A percentile compares a stretch with the other conserved stretches of the same genome.
Conservation (phyloP, 2,329 filamentous ascomycete genomes). For the Cladosporium cucumerinum region DNA sequence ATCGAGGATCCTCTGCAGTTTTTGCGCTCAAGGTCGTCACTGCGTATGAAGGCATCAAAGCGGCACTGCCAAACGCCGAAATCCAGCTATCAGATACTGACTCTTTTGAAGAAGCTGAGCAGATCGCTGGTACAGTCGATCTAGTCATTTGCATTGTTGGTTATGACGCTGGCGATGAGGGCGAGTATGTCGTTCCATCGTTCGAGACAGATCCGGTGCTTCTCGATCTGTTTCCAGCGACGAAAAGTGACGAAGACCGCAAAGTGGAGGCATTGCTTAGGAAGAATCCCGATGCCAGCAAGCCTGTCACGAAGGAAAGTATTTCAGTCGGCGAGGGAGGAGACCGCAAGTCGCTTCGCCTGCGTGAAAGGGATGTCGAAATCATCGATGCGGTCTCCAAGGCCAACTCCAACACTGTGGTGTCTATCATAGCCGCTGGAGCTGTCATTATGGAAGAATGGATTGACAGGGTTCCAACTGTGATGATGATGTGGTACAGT, state of each 20-base stretch:
- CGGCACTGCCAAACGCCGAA: slow-evolving; percentile 12
- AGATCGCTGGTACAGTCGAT: slow-evolving; percentile 12
- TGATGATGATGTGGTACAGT: slow-evolving; percentile 20
- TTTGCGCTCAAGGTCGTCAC: slow-evolving; percentile 18
- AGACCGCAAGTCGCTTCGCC: slow-evolving; percentile 18
- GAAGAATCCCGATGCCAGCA: background rate
- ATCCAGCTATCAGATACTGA: slow-evolving; percentile 17
- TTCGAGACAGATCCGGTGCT: slow-evolving; percentile 14
- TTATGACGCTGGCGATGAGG: slow-evolving; percentile 16
- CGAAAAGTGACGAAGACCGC: slow-evolving; percentile 4
- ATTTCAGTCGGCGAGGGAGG: slow-evolving; percentile 16
- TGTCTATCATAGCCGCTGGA: slow-evolving; percentile 17
- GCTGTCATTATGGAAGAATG: slow-evolving; percentile 20
- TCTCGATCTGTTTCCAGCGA: slow-evolving; percentile 15
- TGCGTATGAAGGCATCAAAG: slow-evolving; percentile 17
- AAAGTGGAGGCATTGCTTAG: background rate
- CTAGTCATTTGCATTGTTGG: slow-evolving; percentile 17
- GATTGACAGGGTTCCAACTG: slow-evolving; percentile 16
- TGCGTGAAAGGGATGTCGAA: slow-evolving; percentile 13
- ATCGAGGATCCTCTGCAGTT: slow-evolving; percentile 18
- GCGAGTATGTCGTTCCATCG: slow-evolving; percentile 18
- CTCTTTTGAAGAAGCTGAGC: slow-evolving; percentile 5
- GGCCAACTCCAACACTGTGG: slow-evolving; percentile 9
- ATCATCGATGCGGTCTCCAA: slow-evolving; percentile 15
- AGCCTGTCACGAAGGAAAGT: background rate